phyloP scores from a whole-genome alignment of 2,329 filamentous ascomycete genomes.

The Monosporascus sp. region DNA sequence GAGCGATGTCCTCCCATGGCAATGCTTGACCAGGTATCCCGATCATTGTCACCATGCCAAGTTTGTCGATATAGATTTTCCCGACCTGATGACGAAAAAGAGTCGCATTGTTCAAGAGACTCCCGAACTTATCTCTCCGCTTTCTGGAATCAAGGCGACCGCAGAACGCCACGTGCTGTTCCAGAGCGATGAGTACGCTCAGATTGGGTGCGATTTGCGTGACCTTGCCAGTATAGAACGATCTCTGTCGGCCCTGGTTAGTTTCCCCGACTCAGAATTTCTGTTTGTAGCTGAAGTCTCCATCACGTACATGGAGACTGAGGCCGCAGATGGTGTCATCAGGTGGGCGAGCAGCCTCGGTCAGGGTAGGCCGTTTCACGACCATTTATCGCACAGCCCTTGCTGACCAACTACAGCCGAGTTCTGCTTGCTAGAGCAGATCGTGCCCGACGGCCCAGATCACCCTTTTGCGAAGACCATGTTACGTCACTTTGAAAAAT shows the following conservation, averaged over 20 bases:
- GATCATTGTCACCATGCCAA: conserved; percentile 50
- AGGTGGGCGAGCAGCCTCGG: conserved; percentile 69
- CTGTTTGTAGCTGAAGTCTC: conserved; percentile 88
- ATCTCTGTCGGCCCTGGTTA: conserved; percentile 52
- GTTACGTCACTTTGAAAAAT: conserved; percentile 75
- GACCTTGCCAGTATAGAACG: conserved; percentile 56
- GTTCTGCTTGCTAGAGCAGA: conserved; percentile 84
- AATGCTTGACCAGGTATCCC: conserved; percentile 65
- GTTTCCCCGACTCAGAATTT: conserved; percentile 54
- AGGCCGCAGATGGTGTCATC: conserved; percentile 68
- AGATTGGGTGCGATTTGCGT: conserved; percentile 75
- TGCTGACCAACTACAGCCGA: conserved; percentile 44
- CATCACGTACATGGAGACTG: conserved; percentile 79
- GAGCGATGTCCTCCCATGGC: conserved; percentile 84
- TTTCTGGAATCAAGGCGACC: conserved; percentile 38
- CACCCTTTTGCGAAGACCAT: conserved; percentile 86
- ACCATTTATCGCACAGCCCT: not conserved
- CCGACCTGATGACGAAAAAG: conserved; percentile 72
- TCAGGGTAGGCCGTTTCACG: conserved; percentile 45
- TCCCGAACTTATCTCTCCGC: conserved; percentile 48
- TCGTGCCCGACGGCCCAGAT: conserved; percentile 68
- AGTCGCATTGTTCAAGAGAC: conserved; percentile 60
- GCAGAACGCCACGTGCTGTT: conserved; percentile 48
- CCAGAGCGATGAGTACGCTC: conserved; percentile 65
- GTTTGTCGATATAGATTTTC: conserved; percentile 86